phyloP scores from a whole-genome alignment of 2,329 filamentous ascomycete species.

The Aureobasidium lini region DNA sequence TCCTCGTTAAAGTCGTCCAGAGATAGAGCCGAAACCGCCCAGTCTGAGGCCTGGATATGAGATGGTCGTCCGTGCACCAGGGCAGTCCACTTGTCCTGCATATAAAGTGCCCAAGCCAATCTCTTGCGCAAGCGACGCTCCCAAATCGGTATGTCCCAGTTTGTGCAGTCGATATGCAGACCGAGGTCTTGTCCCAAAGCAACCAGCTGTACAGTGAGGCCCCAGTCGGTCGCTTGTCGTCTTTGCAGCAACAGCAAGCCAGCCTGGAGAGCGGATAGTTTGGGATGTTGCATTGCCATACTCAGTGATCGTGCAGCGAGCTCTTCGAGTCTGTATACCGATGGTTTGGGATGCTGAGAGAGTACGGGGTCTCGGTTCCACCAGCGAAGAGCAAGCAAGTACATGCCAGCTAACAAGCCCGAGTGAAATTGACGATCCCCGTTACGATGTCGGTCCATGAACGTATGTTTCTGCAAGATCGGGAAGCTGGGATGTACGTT shows the following conservation, averaged over 20 bases:
- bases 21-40: constrained; percentile 64
- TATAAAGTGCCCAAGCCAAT: constrained; percentile 83
- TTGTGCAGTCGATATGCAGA: constrained; percentile 76
- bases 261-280: constrained; percentile 72
- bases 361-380: constrained; percentile 69
- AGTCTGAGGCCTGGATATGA: constrained; percentile 62
- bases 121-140: constrained; percentile 78
- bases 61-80: constrained; percentile 79
- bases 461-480: constrained; percentile 73
- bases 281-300: constrained; percentile 72
- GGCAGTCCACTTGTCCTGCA: constrained; percentile 91
- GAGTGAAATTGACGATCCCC: constrained; percentile 69
- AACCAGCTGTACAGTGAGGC: constrained; percentile 77
- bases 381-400: constrained; percentile 81
- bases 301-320: constrained; percentile 66
- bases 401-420: constrained; percentile 69
- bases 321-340: constrained; percentile 65
- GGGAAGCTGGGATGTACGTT: constrained; percentile 75
- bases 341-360: constrained; percentile 56
- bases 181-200: constrained; percentile 83
- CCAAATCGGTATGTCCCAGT: constrained; percentile 83
- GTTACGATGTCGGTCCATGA: constrained; percentile 68
- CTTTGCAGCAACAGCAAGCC: constrained; percentile 67
- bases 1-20: constrained; percentile 66
- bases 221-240: constrained; percentile 72